Conservation (phyloP, 371 early-diverging fungal genomes). For the Lichtheimia ornata region DNA sequence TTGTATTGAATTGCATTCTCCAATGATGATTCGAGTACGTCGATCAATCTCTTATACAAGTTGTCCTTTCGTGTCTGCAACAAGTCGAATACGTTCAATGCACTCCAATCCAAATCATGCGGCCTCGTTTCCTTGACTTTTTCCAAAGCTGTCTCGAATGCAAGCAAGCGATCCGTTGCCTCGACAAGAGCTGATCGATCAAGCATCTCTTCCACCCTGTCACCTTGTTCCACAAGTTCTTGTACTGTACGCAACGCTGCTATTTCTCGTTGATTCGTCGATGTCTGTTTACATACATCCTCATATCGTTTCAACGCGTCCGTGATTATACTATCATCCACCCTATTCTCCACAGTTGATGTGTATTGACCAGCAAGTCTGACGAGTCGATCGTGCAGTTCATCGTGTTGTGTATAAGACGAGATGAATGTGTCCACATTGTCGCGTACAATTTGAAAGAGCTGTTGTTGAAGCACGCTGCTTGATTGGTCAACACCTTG, state of each 20-base stretch:
- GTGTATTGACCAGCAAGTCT: background rate
- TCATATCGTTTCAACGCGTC: background rate
- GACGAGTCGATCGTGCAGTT: background rate
- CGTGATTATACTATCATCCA: background rate
- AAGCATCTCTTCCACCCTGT: background rate
- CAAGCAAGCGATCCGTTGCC: background rate
- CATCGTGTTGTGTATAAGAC: background rate
- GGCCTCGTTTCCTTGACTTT: no score
- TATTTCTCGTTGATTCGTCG: background rate
- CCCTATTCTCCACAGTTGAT: background rate
- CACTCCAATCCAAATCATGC: background rate
- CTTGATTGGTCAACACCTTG: background rate
- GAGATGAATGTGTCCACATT: constrained; percentile 1
- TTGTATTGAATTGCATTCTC: background rate
- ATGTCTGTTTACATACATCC: background rate
- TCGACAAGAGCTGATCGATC: background rate
- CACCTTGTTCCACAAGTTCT: background rate
- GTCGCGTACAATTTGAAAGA: constrained; percentile 1
- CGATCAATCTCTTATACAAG: background rate
- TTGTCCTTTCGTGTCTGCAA: background rate
- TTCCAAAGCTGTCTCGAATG: background rate
- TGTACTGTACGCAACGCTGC: constrained; percentile 1
- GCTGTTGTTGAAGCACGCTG: background rate
- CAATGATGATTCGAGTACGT: background rate
- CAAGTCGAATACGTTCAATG: background rate